Evolutionary conservation across 371 early-diverging fungal species (phyloP).

Genomic region (Mucor velutinosus): DNA sequence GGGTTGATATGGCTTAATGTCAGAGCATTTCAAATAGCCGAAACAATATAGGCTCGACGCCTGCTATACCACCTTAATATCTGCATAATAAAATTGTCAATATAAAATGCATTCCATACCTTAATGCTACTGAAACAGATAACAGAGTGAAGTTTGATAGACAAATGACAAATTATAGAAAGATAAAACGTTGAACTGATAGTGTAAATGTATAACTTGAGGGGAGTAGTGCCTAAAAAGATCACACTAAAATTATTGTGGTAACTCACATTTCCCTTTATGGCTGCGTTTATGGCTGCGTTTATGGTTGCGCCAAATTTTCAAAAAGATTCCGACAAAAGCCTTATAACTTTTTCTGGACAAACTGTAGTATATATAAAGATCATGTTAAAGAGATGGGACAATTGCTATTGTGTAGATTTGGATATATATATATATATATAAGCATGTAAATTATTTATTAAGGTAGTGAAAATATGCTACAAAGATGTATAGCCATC

Average conservation of each 20-base stretch:
- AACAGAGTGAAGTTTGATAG: conserved; percentile 21
- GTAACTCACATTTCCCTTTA: conserved; percentile 13
- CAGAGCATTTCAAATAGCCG: conserved; percentile 20
- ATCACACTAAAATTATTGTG: conserved; percentile 19
- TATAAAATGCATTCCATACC: conserved; percentile 20
- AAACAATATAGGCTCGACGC: conserved; percentile 15
- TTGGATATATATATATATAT: not conserved
- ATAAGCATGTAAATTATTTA: not conserved
- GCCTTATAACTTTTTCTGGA: too few species aligned
- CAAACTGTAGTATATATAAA: too few species aligned
- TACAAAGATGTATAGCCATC: not conserved
- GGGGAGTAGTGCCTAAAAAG: conserved; percentile 18
- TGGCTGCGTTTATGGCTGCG: conserved; percentile 10
- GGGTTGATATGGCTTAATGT: conserved; percentile 19
- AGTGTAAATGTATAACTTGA: conserved; percentile 19
- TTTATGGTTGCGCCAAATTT: not conserved
- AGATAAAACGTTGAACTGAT: conserved; percentile 18
- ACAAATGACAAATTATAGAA: conserved; percentile 21
- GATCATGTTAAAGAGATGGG: too few species aligned
- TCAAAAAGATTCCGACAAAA: too few species aligned
- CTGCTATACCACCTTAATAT: conserved; percentile 20
- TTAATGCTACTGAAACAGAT: conserved; percentile 21
- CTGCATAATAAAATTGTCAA: conserved; percentile 22
- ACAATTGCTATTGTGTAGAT: too few species aligned
- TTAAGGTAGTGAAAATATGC: not conserved